Evolutionary conservation across 495 filamentous ascomycete species (phyloP), one percentile per base, ranked within the genome.

Genomic region (Filosporella fistucella): DNA sequence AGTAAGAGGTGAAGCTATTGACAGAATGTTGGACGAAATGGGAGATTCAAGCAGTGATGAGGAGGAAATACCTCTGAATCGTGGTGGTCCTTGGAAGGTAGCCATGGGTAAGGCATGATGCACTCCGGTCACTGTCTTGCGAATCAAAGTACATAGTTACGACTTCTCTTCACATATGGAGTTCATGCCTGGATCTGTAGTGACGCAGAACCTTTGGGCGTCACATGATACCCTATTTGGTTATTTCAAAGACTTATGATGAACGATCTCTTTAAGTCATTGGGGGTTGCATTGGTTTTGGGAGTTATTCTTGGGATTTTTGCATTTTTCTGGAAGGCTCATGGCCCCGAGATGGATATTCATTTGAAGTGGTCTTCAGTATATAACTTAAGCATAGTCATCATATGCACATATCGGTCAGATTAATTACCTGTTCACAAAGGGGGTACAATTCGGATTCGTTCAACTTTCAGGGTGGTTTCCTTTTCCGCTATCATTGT

Each of bases 11-110:
- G 72, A 75, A 42, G 73, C 74, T 34, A 75, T 78, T 29, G 75
- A 78, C 55, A 67, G 69, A 11, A 61, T 78, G 26, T 47, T 78
- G 14, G 73, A 78, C 42, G 69, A 74, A 43, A 76, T 76, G 70
- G 66, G 42, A 20, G 62, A 56, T 16, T 47, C 49, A 11, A 62
- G 47, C 39, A 54, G 56, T 33, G 55, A 56, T 41, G 54, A 60
- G 9, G 59, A 70, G 39, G 47, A 55, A n/a, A 20, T 47, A 13
- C 33, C 47, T n/a, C 12, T 59, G 34, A 52, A 48, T 32, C 53
- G 50, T 36, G 28, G 33, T 6, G 51, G 43, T 39, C 51, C 50
- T 6, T 47, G 51, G 47, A 51, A 37, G 30, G 32, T 51, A 10
- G 36, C 51, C 10, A 47, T 44, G 25, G 46, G 55, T 22, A 43